Base-by-base conservation (phyloP, 768 basidiomycete genomes). In the Tephrocybe sp. region DNA sequence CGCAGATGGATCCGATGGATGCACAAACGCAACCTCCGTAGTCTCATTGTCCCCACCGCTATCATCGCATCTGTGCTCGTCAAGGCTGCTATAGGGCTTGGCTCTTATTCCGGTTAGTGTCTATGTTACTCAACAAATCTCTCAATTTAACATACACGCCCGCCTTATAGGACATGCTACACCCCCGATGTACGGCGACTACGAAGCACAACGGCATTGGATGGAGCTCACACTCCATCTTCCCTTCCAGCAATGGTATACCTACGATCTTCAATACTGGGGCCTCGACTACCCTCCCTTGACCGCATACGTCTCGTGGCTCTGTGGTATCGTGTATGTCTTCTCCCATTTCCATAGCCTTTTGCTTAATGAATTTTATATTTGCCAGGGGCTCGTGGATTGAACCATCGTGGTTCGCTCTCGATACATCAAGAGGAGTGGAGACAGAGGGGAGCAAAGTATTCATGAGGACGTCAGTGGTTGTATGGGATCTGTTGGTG, bases 171-270 rank as follows among this genome's bases (percentile, higher is more conserved):
- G 92, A 5, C 64, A 79, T 55, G 73, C 64, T 24, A 79, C 81
- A 2, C 88, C 92, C 0, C 91, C 91, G 0, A 85, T 93, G 83
- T 91, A 78, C 55, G 93, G 93, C 3, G 93, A 95, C 67, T 95
- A 90, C 57, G 93, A 95, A 64, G 93, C 93, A 0, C 93, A 94
- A 61, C 74, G 93, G 45, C 93, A 94, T 67, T 95, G 93, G 93
- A 91, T 95, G 89, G 93, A 94, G 58, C 63, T 95, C 31, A 91
- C 90, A 2, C 66, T 84, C 21, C 87, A 94, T 61, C 71, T 92
- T 0, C 89, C 93, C 0, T 59, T 81, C 16, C 69, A 69, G 12
- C 69, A 86, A 53, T 97, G 94, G 94, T 97, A 97, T 66, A 83
- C 70, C 1, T 90, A 93, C 64, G 90, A 95, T 60, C 73, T 90